Evolutionary conservation across 768 basidiomycete species (phyloP), one percentile per base, ranked within the genome.

Genomic region (Termitomyces eurrhizus): DNA sequence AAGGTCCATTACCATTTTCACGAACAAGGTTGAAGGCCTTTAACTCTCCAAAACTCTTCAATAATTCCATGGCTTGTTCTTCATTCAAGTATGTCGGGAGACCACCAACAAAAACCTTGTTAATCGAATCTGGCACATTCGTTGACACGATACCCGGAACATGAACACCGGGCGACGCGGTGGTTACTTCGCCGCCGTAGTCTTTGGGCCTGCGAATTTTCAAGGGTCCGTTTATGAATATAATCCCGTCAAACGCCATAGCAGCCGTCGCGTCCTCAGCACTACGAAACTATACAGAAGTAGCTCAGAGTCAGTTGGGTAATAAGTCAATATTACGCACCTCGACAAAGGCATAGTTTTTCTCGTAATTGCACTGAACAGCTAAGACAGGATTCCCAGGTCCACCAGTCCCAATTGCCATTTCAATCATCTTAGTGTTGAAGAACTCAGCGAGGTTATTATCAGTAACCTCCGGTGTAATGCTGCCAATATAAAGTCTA

Each of bases 321-420:
- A 1, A 42, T 52, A 52, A 32, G 58, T 7, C 36, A 41, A 41
- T 50, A 21, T 21, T 42, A 69, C 81, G 64, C 71, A 96, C 96
- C 81, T 99, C 97, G 56, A 98, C 91, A 71, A 98, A 99, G 1
- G 97, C 97, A 70, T 98, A 99, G 67, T 93, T 95, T 81, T 98
- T 99, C 74, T 98, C 97, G 68, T 95, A 95, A 70, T 98, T 98
- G 77, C 97, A 91, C 69, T 96, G 94, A 6, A 97, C 94, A 21
- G 90, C 90, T 36, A 95, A 82, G 36, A 98, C 93, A 11, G 96
- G 93, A 64, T 94, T 93, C 24, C 93, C 94, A 26, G 91, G 85
- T 21, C 82, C 85, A 33, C 88, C 89, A 7, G 92, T 92, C 14
- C 93, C 91, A 51, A 95, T 86, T 63, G 81, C 82, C 87, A 92